These are phyloP conservation scores for Lippia alba DNA, from an alignment of 305 asterid species.

Conservation along the genomic window DNA sequence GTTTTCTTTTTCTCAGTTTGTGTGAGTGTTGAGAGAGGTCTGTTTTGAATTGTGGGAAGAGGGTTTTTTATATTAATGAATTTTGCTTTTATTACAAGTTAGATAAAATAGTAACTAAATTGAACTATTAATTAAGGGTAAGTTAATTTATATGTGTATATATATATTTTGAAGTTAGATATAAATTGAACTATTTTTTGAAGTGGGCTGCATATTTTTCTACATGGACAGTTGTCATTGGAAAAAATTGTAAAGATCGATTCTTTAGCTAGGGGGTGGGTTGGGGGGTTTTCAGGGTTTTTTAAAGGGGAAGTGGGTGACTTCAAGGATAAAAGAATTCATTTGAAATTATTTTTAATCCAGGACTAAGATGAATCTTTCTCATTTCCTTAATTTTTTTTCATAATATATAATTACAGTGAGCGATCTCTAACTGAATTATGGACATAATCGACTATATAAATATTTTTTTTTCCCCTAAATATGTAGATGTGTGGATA, in stretches of 20 bases:
- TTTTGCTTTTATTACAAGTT: conserved; percentile 41
- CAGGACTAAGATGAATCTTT: background rate
- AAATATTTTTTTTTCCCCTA: too few relatives aligned
- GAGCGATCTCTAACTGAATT: too few relatives aligned
- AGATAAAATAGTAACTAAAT: conserved; percentile 23
- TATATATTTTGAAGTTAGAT: background rate
- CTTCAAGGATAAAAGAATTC: conserved; percentile 12
- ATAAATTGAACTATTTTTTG: conserved; percentile 30
- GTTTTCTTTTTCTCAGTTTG: conserved; percentile 10
- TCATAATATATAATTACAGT: background rate
- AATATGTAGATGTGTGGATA: background rate
- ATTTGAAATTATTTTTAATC: background rate
- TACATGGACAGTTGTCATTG: conserved; percentile 54
- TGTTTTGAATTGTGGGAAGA: conserved; percentile 39
- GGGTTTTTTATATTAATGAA: conserved; percentile 40
- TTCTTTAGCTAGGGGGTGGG: conserved; percentile 40
- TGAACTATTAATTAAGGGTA: background rate
- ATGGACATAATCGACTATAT: too few relatives aligned
- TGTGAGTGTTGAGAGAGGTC: conserved; percentile 10
- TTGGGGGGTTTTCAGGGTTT: conserved; percentile 29
- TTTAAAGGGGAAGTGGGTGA: conserved; percentile 42
- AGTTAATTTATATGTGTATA: background rate
- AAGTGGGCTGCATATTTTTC: conserved; percentile 51
- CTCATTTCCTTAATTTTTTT: background rate
- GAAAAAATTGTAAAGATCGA: conserved; percentile 41